A percentile compares a stretch with the other conserved stretches of the same genome.
These are phyloP conservation scores for Macroventuria anomochaeta DNA, from an alignment of 2,329 filamentous ascomycete genomes.

Conservation along the genomic window DNA sequence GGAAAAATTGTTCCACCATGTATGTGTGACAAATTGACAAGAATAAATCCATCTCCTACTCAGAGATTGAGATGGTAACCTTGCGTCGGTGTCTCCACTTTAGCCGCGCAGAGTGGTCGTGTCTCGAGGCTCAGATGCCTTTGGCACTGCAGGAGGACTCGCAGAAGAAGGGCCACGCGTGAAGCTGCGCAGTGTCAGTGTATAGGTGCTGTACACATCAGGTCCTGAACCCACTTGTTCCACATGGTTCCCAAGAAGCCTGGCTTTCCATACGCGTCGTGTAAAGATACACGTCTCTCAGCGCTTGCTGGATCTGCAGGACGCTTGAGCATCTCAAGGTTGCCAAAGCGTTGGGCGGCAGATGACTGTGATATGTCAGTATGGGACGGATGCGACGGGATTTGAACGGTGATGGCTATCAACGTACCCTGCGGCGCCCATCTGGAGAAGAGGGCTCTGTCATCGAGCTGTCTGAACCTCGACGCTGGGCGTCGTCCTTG, in stretches of 20 bases:
- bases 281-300: conserved; percentile 39
- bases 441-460: conserved; percentile 24
- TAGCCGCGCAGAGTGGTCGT: conserved; percentile 37
- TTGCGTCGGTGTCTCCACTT: not conserved
- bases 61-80: conserved; percentile 16
- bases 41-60: conserved; percentile 3
- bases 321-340: conserved; percentile 44
- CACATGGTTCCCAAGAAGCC: conserved; percentile 43
- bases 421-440: conserved; percentile 40
- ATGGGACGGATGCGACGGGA: not conserved
- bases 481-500: conserved; percentile 42
- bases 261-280: conserved; percentile 44
- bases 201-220: too few species aligned
- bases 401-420: too few species aligned
- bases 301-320: conserved; percentile 37
- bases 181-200: conserved; percentile 34
- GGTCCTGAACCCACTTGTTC: conserved; percentile 38
- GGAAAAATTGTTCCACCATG: not conserved
- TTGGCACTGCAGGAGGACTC: conserved; percentile 12
- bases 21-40: not conserved
- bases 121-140: conserved; percentile 29
- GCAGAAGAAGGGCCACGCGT: conserved; percentile 36
- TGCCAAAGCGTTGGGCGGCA: conserved; percentile 36
- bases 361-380: conserved; percentile 36
- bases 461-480: conserved; percentile 41